Conservation (phyloP, 1,284 basidiomycete species). For the Pseudomicrostroma phylloplanum region DNA sequence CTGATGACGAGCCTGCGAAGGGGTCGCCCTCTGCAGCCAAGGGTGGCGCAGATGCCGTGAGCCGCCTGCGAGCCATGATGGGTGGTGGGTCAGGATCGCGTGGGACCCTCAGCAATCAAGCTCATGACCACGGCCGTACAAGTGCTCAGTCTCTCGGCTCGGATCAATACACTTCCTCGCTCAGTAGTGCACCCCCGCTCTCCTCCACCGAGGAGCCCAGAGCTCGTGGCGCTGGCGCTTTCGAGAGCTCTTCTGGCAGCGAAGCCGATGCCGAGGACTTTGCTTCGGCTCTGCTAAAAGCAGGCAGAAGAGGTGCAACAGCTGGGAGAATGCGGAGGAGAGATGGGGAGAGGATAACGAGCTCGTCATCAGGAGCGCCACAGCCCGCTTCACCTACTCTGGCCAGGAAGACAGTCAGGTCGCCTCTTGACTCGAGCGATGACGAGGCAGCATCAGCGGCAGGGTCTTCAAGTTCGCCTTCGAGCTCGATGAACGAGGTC, state of each 20-base stretch:
- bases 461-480: neutral
- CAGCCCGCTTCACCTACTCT: neutral
- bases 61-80: neutral
- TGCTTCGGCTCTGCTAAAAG: neutral
- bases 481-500: neutral
- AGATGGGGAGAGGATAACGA: neutral
- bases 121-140: neutral
- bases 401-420: neutral
- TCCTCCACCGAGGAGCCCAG: neutral
- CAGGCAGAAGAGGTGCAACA: neutral
- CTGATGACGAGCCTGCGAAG: no score
- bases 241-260: conserved; percentile 1
- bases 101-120: neutral
- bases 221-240: neutral
- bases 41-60: neutral
- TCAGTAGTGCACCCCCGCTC: conserved; percentile 1
- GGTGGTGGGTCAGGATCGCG: neutral
- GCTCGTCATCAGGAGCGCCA: neutral
- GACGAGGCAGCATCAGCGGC: neutral
- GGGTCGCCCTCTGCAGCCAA: no score
- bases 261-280: conserved; percentile 2
- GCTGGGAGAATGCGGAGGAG: no score
- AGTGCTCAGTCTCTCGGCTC: neutral
- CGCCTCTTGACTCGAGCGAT: conserved; percentile 1
- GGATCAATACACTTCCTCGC: neutral